Evolutionary conservation across 1,284 basidiomycete species (phyloP).

Genomic region (Calocybe gambosa): DNA sequence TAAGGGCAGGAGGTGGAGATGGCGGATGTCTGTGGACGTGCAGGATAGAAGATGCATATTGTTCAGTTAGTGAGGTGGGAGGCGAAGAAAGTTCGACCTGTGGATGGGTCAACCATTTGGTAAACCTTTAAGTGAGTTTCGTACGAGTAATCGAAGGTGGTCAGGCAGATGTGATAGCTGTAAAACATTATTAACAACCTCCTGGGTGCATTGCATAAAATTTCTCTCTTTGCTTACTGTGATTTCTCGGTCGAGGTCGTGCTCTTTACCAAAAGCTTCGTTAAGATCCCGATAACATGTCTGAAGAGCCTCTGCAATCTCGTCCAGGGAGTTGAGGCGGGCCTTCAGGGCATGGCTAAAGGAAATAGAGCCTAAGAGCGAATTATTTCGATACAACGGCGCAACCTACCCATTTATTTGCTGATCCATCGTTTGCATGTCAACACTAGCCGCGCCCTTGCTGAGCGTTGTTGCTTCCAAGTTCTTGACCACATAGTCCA

Average conservation of each 20-base stretch:
- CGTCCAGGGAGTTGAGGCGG: constrained; percentile 57
- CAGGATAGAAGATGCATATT: constrained; percentile 46
- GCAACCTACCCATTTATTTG: constrained; percentile 50
- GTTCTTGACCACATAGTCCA: constrained; percentile 49
- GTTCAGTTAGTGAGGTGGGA: constrained; percentile 40
- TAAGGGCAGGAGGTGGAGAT: constrained; percentile 36
- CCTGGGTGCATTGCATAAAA: constrained; percentile 3
- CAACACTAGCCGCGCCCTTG: constrained; percentile 50
- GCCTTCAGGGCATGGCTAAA: constrained; percentile 59
- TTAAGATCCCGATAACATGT: constrained; percentile 46
- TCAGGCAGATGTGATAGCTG: constrained; percentile 57
- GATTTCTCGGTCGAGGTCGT: constrained; percentile 61
- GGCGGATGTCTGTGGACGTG: constrained; percentile 41
- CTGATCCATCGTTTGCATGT: constrained; percentile 48
- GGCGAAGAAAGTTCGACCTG: constrained; percentile 54
- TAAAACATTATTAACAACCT: constrained; percentile 2
- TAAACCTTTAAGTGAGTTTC: constrained; percentile 16
- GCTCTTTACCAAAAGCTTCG: constrained; percentile 36
- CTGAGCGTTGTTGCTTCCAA: constrained; percentile 37
- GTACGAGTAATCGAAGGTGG: constrained; percentile 66
- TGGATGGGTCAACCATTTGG: not conserved
- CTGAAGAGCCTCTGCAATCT: constrained; percentile 52
- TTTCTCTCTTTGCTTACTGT: constrained; percentile 33
- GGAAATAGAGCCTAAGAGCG: not conserved
- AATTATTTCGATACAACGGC: not conserved